Evolutionary conservation across 2,329 filamentous ascomycete genomes (phyloP).

Genomic region (Cladophialophora bantiana): DNA sequence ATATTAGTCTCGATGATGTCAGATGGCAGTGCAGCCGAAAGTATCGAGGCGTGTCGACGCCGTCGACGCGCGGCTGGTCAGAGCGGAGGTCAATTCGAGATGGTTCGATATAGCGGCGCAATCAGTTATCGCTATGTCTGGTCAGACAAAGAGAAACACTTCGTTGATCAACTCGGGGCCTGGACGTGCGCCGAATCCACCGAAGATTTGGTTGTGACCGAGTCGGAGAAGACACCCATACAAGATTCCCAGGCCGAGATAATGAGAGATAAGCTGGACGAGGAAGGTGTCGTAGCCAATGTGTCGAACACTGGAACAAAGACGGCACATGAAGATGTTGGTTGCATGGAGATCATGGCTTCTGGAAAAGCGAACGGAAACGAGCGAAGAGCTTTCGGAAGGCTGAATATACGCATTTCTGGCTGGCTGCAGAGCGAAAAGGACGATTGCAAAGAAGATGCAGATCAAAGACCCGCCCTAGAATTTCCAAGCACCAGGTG

Average conservation of each 20-base stretch:
- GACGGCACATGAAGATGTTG: not conserved
- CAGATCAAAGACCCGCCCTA: not conserved
- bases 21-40: not conserved
- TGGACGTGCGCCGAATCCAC: not conserved
- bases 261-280: not conserved
- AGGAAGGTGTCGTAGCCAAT: not conserved
- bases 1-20: not conserved
- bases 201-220: not conserved
- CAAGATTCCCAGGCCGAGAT: not conserved
- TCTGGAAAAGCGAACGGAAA: not conserved
- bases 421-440: not conserved
- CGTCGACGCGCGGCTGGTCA: constrained; percentile 25
- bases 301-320: not conserved
- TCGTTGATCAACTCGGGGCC: not conserved
- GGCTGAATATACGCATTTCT: not conserved
- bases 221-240: not conserved
- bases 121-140: constrained; percentile 21
- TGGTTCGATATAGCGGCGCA: constrained; percentile 1
- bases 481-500: not conserved
- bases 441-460: not conserved
- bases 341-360: not conserved
- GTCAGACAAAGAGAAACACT: not conserved
- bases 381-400: not conserved
- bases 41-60: constrained; percentile 13
- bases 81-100: constrained; percentile 26